Percentiles rank a stretch among this genome's conserved stretches.
These are phyloP conservation scores for Penicillium canariense DNA, from an alignment of 495 filamentous ascomycete genomes.

Conservation along the genomic window DNA sequence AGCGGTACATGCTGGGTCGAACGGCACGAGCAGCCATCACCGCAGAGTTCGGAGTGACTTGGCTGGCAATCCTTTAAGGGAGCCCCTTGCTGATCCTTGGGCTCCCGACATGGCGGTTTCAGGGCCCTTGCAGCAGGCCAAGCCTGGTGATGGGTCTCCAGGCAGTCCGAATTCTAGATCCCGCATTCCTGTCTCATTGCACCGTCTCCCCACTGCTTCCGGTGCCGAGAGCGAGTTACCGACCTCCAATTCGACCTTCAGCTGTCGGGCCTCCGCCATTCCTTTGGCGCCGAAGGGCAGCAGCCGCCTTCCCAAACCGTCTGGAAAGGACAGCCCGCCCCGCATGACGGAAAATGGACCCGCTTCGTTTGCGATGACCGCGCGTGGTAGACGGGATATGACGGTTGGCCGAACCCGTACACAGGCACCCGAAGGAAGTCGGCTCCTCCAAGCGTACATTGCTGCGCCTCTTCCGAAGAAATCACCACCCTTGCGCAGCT, in stretches of 20 bases:
- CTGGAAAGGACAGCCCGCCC: conserved; percentile 32
- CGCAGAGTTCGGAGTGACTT: conserved; percentile 51
- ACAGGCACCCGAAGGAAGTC: conserved; percentile 41
- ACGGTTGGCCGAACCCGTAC: conserved; percentile 34
- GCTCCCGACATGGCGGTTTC: conserved; percentile 40
- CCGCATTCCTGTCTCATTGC: conserved; percentile 56
- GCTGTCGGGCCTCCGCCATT: conserved; percentile 30
- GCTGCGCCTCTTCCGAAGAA: conserved; percentile 58
- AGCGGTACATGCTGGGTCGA: conserved; percentile 26
- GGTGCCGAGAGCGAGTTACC: conserved; percentile 45
- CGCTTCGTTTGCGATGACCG: conserved; percentile 32
- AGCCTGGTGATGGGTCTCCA: conserved; percentile 27
- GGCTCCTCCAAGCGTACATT: conserved; percentile 64
- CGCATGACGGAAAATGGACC: conserved; percentile 31
- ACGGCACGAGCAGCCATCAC: conserved; percentile 24
- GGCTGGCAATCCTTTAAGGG: conserved; percentile 19
- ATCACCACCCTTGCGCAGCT: conserved; percentile 78
- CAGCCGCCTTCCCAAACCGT: conserved; percentile 47
- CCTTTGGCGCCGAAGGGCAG: conserved; percentile 43
- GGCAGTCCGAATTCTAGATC: conserved; percentile 52
- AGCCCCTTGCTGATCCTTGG: conserved; percentile 31
- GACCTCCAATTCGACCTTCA: conserved; percentile 46
- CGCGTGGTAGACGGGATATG: conserved; percentile 35
- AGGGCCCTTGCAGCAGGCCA: conserved; percentile 33
- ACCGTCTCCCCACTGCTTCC: conserved; percentile 46